Evolutionary conservation across 2,329 filamentous ascomycete species (phyloP).

Genomic region (Truncatella angustata): DNA sequence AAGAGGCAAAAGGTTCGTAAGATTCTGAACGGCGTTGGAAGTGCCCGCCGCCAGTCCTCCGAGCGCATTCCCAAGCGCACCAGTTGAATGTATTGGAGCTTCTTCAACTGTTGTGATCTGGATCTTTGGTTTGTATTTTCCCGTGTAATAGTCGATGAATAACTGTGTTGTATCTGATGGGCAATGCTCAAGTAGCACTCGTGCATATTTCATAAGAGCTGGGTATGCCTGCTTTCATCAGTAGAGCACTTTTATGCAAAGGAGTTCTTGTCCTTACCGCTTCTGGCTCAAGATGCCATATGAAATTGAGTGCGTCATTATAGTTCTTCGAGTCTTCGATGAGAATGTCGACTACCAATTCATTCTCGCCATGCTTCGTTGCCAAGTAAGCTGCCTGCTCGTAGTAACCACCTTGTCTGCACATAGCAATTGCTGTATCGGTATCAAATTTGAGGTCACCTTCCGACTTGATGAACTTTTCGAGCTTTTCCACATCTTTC

Average conservation of each 20-base stretch:
- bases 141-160: constrained; percentile 94
- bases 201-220: constrained; percentile 92
- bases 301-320: constrained; percentile 82
- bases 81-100: constrained; percentile 33
- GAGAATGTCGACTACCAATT: constrained; percentile 90
- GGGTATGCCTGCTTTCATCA: constrained; percentile 66
- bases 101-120: constrained; percentile 43
- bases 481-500: constrained; percentile 94
- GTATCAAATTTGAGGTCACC: constrained; percentile 94
- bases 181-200: constrained; percentile 85
- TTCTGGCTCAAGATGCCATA: constrained; percentile 81
- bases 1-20: constrained; percentile 78
- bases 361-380: constrained; percentile 89
- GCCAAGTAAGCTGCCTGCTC: constrained; percentile 96
- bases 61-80: constrained; percentile 34
- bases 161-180: constrained; percentile 78
- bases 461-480: constrained; percentile 94
- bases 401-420: constrained; percentile 92
- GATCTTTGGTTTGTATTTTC: constrained; percentile 72
- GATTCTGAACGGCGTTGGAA: constrained; percentile 78
- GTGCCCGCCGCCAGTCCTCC: constrained; percentile 51
- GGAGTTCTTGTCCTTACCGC: constrained; percentile 42
- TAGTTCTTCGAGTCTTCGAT: constrained; percentile 95
- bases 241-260: constrained; percentile 15
- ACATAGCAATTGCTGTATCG: constrained; percentile 97